phyloP scores from a whole-genome alignment of 768 basidiomycete genomes.

The Pleurotus djamor region DNA sequence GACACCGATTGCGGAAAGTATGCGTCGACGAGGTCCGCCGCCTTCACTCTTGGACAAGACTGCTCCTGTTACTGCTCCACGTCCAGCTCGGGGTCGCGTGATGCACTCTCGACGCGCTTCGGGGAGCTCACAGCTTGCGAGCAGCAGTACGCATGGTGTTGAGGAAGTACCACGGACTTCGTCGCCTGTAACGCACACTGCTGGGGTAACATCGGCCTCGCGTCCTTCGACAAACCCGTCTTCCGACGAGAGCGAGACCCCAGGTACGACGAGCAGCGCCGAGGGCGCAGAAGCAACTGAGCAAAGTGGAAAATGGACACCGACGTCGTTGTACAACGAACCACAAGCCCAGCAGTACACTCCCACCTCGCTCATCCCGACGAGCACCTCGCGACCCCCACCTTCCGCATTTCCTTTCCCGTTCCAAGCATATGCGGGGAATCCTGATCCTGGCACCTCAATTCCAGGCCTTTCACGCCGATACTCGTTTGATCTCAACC shows the following conservation, averaged over 20 bases:
- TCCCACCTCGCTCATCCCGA: not conserved
- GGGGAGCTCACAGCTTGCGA: not conserved
- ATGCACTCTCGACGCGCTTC: not conserved
- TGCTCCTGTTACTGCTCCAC: not conserved
- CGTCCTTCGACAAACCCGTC: not conserved
- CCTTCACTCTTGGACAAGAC: not conserved
- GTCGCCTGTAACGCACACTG: not conserved
- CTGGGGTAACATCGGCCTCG: not conserved
- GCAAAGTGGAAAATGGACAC: not conserved
- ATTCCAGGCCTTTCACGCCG: conserved; percentile 24
- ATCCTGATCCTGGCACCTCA: conserved; percentile 55
- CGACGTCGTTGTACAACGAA: not conserved
- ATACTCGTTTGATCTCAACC: not conserved
- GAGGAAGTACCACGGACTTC: not conserved
- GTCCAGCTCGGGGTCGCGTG: not conserved
- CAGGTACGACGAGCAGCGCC: not conserved
- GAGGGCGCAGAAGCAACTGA: not conserved
- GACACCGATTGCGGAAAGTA: not conserved
- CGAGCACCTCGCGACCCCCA: conserved; percentile 15
- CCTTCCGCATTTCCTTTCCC: conserved; percentile 41
- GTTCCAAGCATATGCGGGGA: conserved; percentile 64
- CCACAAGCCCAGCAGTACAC: not conserved
- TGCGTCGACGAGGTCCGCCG: not conserved
- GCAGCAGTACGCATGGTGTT: not conserved
- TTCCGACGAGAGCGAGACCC: not conserved